phyloP scores from a whole-genome alignment of 805 yeast genomes.

The Kodamaea neixiangensis region DNA sequence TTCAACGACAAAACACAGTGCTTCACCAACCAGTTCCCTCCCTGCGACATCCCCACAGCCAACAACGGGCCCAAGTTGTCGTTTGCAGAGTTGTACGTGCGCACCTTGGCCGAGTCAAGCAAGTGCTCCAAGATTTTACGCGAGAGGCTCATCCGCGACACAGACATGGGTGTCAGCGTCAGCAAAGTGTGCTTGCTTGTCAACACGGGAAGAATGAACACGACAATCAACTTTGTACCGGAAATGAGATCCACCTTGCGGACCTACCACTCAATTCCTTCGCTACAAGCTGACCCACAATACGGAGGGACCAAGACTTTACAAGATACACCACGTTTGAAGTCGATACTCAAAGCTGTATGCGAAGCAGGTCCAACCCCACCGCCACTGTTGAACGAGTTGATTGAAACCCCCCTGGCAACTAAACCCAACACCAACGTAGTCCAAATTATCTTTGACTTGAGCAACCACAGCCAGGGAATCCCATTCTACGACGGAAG shows the following conservation, averaged over 20 bases:
- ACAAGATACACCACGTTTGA: conserved; percentile 93
- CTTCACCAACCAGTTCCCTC: conserved; percentile 64
- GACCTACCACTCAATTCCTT: conserved; percentile 92
- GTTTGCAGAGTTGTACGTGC: conserved; percentile 80
- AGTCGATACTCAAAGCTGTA: conserved; percentile 84
- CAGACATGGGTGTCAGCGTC: conserved; percentile 64
- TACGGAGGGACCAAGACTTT: conserved; percentile 60
- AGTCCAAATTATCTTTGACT: conserved; percentile 70
- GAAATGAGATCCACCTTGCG: conserved; percentile 94
- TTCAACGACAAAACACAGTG: conserved; percentile 65
- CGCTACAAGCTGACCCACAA: conserved; percentile 70
- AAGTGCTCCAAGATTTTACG: conserved; percentile 82
- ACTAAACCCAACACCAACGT: conserved; percentile 55
- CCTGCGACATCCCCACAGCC: conserved; percentile 38
- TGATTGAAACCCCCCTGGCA: conserved; percentile 35
- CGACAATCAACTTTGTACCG: conserved; percentile 91
- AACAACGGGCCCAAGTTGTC: conserved; percentile 53
- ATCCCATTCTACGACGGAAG: conserved; percentile 27
- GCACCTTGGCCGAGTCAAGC: conserved; percentile 78
- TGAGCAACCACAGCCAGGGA: conserved; percentile 64
- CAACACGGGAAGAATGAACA: conserved; percentile 90
- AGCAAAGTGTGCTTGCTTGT: conserved; percentile 84
- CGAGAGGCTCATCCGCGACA: conserved; percentile 68
- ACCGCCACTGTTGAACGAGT: conserved; percentile 49
- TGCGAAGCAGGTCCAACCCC: conserved; percentile 62